Base-by-base conservation (phyloP, 495 filamentous ascomycete genomes). In the Venustampulla echinocandica region DNA sequence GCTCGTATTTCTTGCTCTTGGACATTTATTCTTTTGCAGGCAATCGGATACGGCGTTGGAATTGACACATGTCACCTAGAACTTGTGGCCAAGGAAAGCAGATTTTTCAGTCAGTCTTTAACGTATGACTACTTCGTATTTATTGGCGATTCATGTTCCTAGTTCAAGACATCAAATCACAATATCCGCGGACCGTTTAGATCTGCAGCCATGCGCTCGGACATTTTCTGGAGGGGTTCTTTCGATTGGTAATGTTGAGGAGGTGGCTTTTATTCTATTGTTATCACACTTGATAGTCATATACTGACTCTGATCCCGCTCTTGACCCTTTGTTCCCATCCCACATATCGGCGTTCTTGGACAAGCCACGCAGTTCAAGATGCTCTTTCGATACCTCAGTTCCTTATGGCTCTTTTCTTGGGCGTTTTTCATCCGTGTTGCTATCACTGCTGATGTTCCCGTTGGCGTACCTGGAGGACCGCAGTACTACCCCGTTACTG, bases 401-500 rank as follows among this genome's bases (percentile, higher is more conserved):
- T n/a, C n/a, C n/a, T n/a, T n/a, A n/a, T n/a, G n/a, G n/a, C n/a
- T n/a, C n/a, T n/a, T n/a, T n/a, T n/a, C 33, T 35, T 35, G 13
- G 6, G 13, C 4, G 33, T 5, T 15, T 15, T 5, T 35, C 13
- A 7, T 15, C 4, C n/a, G 27, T 14, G 33, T 15, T n/a, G 33
- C 33, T 6, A 14, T 14, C n/a, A 14, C 18, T 14, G 6, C 5
- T 6, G 4, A 4, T 35, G 6, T 4, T 35, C 4, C 33, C 18
- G 33, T 6, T 4, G 13, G 11, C 18, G n/a, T 4, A 35, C 13
- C 18, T 5, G 13, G 9, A 2, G 23, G n/a, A n/a, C 9, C 20
- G 22, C 18, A 20, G 18, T 47, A 9, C 24, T 55, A 52, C 25
- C 17, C 46, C 14, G 44, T 55, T 19, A 49, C 34, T 15, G 55